Conservation (phyloP, 2,329 filamentous ascomycete genomes). For the Arthrobotrys conoides region DNA sequence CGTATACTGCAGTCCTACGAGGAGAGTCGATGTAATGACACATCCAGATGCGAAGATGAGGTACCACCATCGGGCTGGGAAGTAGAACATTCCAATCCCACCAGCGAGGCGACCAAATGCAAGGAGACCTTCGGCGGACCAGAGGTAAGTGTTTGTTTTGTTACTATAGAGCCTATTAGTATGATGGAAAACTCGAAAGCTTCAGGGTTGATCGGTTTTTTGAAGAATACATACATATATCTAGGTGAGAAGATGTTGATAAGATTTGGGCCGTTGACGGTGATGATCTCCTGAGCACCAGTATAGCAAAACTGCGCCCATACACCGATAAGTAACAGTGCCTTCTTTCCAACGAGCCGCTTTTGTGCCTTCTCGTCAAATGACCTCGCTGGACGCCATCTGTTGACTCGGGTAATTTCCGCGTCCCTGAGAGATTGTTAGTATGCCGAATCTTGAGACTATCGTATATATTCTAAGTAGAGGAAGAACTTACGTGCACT, state of each 20-base stretch:
- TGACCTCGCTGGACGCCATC: slow-evolving; percentile 35
- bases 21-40: slow-evolving; percentile 72
- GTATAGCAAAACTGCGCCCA: slow-evolving; percentile 86
- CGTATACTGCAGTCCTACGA: slow-evolving; percentile 64
- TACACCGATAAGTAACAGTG: slow-evolving; percentile 81
- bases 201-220: slow-evolving; percentile 25
- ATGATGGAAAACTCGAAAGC: slow-evolving; percentile 61
- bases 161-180: slow-evolving; percentile 62
- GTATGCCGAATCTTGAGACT: background rate
- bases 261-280: slow-evolving; percentile 70
- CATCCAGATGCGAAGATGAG: slow-evolving; percentile 77
- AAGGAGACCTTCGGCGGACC: slow-evolving; percentile 81
- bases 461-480: slow-evolving; percentile 67
- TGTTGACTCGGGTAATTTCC: slow-evolving; percentile 49
- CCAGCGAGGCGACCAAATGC: slow-evolving; percentile 80
- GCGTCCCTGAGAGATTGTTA: slow-evolving; percentile 39
- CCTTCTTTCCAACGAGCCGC: slow-evolving; percentile 74
- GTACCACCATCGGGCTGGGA: slow-evolving; percentile 79
- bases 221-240: slow-evolving; percentile 65
- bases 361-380: slow-evolving; percentile 42
- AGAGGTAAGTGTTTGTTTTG: slow-evolving; percentile 73
- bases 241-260: slow-evolving; percentile 71
- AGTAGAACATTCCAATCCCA: slow-evolving; percentile 76
- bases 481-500: slow-evolving; percentile 73
- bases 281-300: slow-evolving; percentile 74